A percentile compares a stretch with the other conserved stretches of the same genome.
Conservation (phyloP, 1,284 basidiomycete species). For the Stygiomarasmius scandens region DNA sequence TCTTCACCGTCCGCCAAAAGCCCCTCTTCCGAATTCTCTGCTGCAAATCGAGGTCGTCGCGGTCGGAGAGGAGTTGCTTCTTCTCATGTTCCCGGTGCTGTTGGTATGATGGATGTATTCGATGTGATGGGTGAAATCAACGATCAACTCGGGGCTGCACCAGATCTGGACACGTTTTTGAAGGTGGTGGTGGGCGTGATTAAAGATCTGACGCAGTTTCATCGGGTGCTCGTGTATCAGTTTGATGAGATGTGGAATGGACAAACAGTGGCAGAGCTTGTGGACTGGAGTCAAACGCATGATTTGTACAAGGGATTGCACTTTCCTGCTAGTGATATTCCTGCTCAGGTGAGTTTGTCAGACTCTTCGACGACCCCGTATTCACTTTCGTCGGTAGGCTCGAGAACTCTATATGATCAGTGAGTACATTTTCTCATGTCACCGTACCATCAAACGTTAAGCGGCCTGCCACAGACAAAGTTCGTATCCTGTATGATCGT, state of each 20-base stretch:
- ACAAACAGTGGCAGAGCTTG: conserved; percentile 82
- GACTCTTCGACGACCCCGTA: background rate
- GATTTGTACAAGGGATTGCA: conserved; percentile 79
- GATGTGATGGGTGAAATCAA: conserved; percentile 84
- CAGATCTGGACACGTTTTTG: conserved; percentile 74
- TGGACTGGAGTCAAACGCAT: conserved; percentile 81
- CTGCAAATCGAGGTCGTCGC: conserved; percentile 7
- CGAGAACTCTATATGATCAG: conserved; percentile 50
- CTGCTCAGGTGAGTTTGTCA: conserved; percentile 48
- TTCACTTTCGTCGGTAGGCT: conserved; percentile 32
- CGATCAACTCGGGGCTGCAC: conserved; percentile 77
- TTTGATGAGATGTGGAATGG: conserved; percentile 77
- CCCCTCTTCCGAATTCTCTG: background rate
- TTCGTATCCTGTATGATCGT: conserved; percentile 81
- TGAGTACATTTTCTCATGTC: no score
- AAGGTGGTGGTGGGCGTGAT: conserved; percentile 82
- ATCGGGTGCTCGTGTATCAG: conserved; percentile 89
- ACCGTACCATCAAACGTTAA: no score
- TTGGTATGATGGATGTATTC: conserved; percentile 82
- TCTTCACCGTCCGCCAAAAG: background rate
- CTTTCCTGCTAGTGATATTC: conserved; percentile 67
- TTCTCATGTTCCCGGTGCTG: conserved; percentile 32
- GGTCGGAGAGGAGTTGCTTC: conserved; percentile 8
- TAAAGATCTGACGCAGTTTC: conserved; percentile 84
- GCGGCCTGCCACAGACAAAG: no score